Base-by-base conservation (phyloP, 371 early-diverging fungal species). In the Sanchytrium tribonematis region DNA sequence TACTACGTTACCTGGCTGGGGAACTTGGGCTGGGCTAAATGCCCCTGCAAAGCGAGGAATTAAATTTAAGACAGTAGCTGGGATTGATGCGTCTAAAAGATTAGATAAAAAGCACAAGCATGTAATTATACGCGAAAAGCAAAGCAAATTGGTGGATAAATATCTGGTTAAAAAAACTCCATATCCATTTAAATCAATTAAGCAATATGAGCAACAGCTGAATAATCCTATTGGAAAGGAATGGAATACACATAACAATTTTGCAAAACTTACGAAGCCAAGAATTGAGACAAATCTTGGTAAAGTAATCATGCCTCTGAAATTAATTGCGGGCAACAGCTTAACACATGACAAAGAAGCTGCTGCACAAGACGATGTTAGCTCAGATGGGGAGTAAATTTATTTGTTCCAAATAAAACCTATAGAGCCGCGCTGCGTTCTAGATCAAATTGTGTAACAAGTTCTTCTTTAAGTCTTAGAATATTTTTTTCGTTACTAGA, bases 211-310 rank as follows among this genome's bases (percentile, higher is more conserved):
- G 22, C 12, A 22, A 12, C 12, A 12, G 48, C 48, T 48, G 22
- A 48, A 48, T 48, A 12, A 22, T 22, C 48, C 48, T 12, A 48
- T 5, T 48, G 48, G 48, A 12, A 48, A 48, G 48, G 48, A 48
- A 48, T 48, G 48, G 48, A 48, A 48, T 48, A 48, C 48, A 48
- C 48, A 48, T 48, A 48, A 48, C 48, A 48, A 48, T 22, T 48
- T 12, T 48, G 48, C 48, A 22, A 48, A 48, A 48, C 12, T 48
- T 48, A 48, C 5, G 5, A 48, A 48, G 22, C 48, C 48, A 12
- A 5, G 48, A 12, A 22, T 48, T 12, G 48, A 48, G 48, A 48
- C 48, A 12, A 48, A 22, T 12, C 48, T 48, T 48, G 48, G 48
- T 22, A 48, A 48, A 22, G 22, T 48, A 12, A 48, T 48, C 22